Base-by-base conservation (phyloP, 768 basidiomycete species). In the Butyriboletus loyo region DNA sequence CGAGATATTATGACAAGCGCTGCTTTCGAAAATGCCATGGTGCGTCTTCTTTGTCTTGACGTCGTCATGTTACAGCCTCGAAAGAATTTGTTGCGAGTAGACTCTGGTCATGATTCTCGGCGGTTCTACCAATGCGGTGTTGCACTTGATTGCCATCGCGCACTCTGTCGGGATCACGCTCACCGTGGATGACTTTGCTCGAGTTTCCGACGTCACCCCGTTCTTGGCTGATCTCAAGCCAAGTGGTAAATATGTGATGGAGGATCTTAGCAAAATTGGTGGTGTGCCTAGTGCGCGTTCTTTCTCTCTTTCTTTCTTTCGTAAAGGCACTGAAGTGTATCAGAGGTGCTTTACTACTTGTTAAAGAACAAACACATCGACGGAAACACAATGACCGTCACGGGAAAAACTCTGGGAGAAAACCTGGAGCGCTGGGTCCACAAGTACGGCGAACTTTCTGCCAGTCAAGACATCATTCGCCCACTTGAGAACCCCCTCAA, bases 21-120 rank as follows among this genome's bases (percentile, higher is more conserved):
- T 19, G 95, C 97, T 10, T 98, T 98, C 62, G 97, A 98, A 74
- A 98, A 98, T 71, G 96, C 97, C 5, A 95, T 98, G 83, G 96
- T 92, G 71, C 44, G 66, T 53, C 48, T 41, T 46, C 39, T 38
- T 42, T 15, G 50, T 46, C 47, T 9, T n/a, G 37, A 14, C 22
- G 49, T 61, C 35, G 53, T 39, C 46, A 46, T 24, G 58, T 52
- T 31, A 41, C 35, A 52, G 45, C 24, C 36, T 44, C 22, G 42
- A 59, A 24, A 24, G 41, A 50, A 54, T 31, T 32, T 35, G 17
- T 49, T 51, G 22, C 37, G 49, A 30, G 8, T 51, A 97, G 94
- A 90, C 93, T 21, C 73, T 99, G 46, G 94, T 92, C 25, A 96
- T 99, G 89, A 87, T 95, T 61, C 84, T 99, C 35, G 97, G 97